These are phyloP conservation scores for Fusarium nodosum DNA, from an alignment of 2,329 filamentous ascomycete genomes.

Conservation along the genomic window DNA sequence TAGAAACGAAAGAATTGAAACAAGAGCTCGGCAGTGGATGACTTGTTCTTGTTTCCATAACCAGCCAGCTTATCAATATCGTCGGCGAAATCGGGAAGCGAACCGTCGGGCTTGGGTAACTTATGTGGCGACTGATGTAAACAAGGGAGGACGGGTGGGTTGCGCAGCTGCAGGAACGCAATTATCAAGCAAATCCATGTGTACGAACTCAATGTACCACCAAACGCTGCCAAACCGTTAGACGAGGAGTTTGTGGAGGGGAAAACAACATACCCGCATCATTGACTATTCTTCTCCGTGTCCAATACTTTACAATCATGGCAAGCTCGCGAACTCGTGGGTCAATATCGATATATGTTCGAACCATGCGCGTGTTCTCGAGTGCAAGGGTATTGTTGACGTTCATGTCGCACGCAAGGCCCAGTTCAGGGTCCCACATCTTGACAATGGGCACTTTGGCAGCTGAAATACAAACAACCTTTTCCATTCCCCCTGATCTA, in stretches of 20 bases:
- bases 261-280: constrained; percentile 83
- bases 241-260: constrained; percentile 9
- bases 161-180: constrained; percentile 90
- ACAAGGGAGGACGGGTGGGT: constrained; percentile 85
- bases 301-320: constrained; percentile 99
- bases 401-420: constrained; percentile 95
- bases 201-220: constrained; percentile 95
- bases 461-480: constrained; percentile 92
- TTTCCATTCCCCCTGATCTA: constrained; percentile 89
- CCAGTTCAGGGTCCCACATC: constrained; percentile 94
- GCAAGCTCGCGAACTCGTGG: constrained; percentile 90
- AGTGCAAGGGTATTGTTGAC: constrained; percentile 96
- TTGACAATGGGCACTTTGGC: constrained; percentile 99
- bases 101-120: constrained; percentile 70
- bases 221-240: constrained; percentile 73
- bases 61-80: constrained; percentile 80
- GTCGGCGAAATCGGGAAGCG: constrained; percentile 85
- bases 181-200: constrained; percentile 99
- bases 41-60: constrained; percentile 84
- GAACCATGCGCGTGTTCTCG: constrained; percentile 98
- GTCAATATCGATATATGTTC: constrained; percentile 95
- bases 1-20: constrained; percentile 98
- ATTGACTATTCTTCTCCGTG: constrained; percentile 90
- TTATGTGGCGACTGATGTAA: constrained; percentile 76
- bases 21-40: constrained; percentile 85